Conservation (phyloP, 2,329 filamentous ascomycete species). For the Diplodia intermedia region DNA sequence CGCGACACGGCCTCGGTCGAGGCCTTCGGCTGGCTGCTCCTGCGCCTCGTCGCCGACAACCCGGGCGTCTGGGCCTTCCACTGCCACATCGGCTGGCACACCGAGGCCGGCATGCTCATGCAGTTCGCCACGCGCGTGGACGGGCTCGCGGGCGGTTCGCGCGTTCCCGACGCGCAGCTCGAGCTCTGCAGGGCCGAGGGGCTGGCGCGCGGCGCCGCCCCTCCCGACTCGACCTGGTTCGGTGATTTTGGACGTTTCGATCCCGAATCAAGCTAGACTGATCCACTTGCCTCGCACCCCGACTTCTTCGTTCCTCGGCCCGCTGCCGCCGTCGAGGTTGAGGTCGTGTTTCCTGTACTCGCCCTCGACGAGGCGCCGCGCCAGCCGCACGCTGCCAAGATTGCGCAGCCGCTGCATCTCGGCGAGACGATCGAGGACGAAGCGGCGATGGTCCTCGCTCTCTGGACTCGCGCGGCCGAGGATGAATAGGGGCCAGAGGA, state of each 20-base stretch:
- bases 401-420: constrained; percentile 39
- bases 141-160: constrained; percentile 49
- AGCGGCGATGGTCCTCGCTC: constrained; percentile 40
- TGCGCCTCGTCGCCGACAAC: constrained; percentile 67
- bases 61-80: constrained; percentile 69
- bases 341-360: constrained; percentile 18
- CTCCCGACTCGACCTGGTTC: constrained; percentile 58
- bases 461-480: constrained; percentile 39
- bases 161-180: constrained; percentile 55
- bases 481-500: constrained; percentile 34
- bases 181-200: constrained; percentile 57
- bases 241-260: constrained; percentile 38
- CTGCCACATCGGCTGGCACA: constrained; percentile 75
- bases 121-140: constrained; percentile 62
- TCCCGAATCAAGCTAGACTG: constrained; percentile 11
- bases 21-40: constrained; percentile 70
- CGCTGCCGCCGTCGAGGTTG: not conserved
- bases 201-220: constrained; percentile 57
- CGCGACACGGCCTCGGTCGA: constrained; percentile 72
- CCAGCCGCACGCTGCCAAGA: constrained; percentile 41
- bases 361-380: constrained; percentile 27
- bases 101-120: constrained; percentile 56
- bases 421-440: constrained; percentile 42
- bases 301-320: not conserved
- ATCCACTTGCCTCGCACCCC: constrained; percentile 26